These are phyloP conservation scores for Sporisorium iseilematis-ciliati DNA, from an alignment of 1,284 basidiomycete species.

Conservation along the genomic window DNA sequence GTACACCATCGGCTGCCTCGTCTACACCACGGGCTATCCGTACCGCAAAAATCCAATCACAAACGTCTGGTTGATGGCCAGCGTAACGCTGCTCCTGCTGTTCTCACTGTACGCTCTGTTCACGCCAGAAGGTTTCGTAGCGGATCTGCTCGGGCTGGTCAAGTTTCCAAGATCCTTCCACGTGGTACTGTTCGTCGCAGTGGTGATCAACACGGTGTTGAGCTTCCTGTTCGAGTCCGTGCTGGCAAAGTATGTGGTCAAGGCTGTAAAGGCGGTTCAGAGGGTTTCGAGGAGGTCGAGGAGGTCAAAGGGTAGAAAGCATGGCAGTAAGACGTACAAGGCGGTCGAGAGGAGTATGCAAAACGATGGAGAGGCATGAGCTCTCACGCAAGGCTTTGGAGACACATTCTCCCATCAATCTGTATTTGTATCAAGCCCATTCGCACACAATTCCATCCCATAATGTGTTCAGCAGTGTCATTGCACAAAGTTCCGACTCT, in stretches of 20 bases:
- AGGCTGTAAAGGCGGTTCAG: constrained; percentile 51
- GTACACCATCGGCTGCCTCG: constrained; percentile 94
- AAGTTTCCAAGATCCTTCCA: constrained; percentile 80
- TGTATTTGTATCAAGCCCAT: constrained; percentile 10
- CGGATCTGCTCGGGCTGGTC: constrained; percentile 82
- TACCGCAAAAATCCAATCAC: constrained; percentile 95
- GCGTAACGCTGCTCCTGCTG: constrained; percentile 47
- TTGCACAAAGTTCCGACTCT: neutral
- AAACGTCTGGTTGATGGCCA: constrained; percentile 73
- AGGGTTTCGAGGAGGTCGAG: constrained; percentile 20
- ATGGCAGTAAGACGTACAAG: constrained; percentile 57
- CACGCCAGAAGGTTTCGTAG: constrained; percentile 76
- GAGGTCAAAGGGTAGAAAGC: constrained; percentile 19
- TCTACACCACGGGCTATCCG: constrained; percentile 97
- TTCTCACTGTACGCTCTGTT: constrained; percentile 66
- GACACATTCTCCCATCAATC: neutral
- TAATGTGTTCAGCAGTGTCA: neutral
- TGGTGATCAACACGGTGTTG: constrained; percentile 79
- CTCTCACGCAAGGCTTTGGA: too few species aligned
- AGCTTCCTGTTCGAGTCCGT: constrained; percentile 82
- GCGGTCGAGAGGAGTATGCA: constrained; percentile 54
- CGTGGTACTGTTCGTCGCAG: constrained; percentile 78
- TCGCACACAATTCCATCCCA: constrained; percentile 1
- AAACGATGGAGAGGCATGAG: constrained; percentile 47
- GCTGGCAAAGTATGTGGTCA: constrained; percentile 46